phyloP scores from a whole-genome alignment of 1,284 basidiomycete genomes.

The Ganoderma multipileum region DNA sequence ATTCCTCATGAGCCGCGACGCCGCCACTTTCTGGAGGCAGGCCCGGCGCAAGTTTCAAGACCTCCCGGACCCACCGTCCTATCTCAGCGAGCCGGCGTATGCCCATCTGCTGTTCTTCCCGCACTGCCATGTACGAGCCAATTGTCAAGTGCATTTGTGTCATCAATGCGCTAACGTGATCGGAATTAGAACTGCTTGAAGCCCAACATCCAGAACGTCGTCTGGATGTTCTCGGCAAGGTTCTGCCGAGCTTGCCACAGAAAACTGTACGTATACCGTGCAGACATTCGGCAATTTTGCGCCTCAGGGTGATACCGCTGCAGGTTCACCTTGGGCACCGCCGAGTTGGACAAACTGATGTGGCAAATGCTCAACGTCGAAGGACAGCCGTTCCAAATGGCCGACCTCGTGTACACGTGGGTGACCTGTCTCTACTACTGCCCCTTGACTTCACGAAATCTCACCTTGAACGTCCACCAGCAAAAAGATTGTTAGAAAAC shows the following conservation, averaged over 20 bases:
- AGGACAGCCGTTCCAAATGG: neutral
- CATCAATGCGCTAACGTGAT: neutral
- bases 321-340: neutral
- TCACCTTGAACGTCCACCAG: neutral
- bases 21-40: conserved; percentile 16
- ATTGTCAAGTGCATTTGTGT: neutral
- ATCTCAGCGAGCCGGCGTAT: conserved; percentile 28
- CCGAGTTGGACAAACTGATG: neutral
- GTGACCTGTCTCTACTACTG: neutral
- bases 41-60: conserved; percentile 10
- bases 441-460: neutral
- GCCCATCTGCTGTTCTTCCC: conserved; percentile 25
- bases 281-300: neutral
- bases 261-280: neutral
- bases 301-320: neutral
- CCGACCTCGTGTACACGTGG: neutral
- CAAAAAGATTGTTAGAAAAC: neutral
- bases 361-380: neutral
- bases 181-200: conserved; percentile 6
- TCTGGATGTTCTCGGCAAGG: neutral
- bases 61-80: conserved; percentile 22
- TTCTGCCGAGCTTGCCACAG: neutral
- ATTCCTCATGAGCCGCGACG: conserved; percentile 26
- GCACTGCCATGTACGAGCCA: conserved; percentile 17
- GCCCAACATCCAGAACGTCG: neutral